Evolutionary conservation across 1,284 basidiomycete species (phyloP), one percentile per base, ranked within the genome.

Genomic region (Amylostereum areolatum): DNA sequence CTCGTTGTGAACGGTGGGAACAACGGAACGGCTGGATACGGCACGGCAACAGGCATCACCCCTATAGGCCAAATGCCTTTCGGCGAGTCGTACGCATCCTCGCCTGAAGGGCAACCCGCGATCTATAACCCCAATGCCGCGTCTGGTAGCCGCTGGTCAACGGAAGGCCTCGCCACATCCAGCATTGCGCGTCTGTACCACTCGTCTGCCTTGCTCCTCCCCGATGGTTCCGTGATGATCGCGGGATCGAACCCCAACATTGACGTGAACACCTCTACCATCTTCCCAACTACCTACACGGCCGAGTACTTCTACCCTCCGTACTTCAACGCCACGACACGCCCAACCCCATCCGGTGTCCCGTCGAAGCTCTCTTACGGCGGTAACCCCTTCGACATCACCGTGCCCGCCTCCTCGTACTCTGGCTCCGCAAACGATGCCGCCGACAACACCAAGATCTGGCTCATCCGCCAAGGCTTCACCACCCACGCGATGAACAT

Each of bases 401-500:
- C 71, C 2, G 61, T 89, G 43, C 75, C 83, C n/a, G 62, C 79
- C 0, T 67, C 60, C 0, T 83, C 82, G 8, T 88, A 85, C 56
- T 70, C 75, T 3, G 84, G 85, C 11, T 73, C 81, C 3, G 73
- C 78, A 25, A 82, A 85, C 56, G 72, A 75, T 46, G 85, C 84
- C 3, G 85, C 84, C 11, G 78, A 81, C 50, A 84, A 83, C 58
- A 88, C 92, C 41, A 88, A 81, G 18, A 88, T 94, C 24, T 80
- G 84, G 48, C 67, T 97, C 56, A 74, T 90, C 53, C 87, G 96
- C 51, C 80, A 85, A 32, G 95, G 94, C 6, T 97, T 93, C 74
- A 91, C 90, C 0, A 97, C 93, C 0, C 93, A 97, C 66, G 92
- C 84, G 25, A 90, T 97, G 82, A 94, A 94, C 74, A 94, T 92